These are phyloP conservation scores for Colletotrichum limetticola DNA, from an alignment of 2,329 filamentous ascomycete species.

Conservation along the genomic window DNA sequence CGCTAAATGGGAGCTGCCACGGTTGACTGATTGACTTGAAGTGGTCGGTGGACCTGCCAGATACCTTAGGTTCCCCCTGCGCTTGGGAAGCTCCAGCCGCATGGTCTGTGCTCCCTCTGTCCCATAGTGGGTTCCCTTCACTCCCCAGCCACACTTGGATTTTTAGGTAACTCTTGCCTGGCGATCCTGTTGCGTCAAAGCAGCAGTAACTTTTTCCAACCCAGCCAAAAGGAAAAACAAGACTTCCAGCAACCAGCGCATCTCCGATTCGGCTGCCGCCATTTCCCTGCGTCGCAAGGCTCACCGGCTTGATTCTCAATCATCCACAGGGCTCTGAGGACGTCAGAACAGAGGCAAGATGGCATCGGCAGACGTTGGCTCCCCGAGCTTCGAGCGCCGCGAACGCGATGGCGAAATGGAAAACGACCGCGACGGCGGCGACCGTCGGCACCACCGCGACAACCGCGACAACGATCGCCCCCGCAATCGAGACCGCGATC, in stretches of 20 bases:
- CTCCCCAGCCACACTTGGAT: conserved; percentile 29
- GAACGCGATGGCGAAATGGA: conserved; percentile 32
- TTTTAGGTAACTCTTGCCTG: conserved; percentile 17
- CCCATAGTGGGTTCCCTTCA: not conserved
- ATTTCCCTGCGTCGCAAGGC: conserved; percentile 9
- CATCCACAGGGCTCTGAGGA: not conserved
- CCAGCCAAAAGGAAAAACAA: not conserved
- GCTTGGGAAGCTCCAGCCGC: conserved; percentile 25
- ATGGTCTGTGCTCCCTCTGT: not conserved
- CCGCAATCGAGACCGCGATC: conserved; percentile 52
- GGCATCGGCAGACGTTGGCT: conserved; percentile 58
- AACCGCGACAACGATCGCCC: conserved; percentile 36
- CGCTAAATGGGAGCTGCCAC: conserved; percentile 32
- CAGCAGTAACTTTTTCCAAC: conserved; percentile 1
- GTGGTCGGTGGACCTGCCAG: not conserved
- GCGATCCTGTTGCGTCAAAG: conserved; percentile 21
- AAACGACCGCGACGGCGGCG: conserved; percentile 54
- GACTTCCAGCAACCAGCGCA: not conserved
- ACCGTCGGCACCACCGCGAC: conserved; percentile 52
- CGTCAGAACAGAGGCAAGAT: conserved; percentile 41
- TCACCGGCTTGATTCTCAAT: not conserved
- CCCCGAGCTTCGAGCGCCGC: conserved; percentile 50
- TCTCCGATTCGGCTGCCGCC: conserved; percentile 14
- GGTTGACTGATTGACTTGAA: conserved; percentile 22
- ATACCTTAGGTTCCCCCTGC: not conserved